These are phyloP conservation scores for Xylaria multiplex DNA, from an alignment of 2,329 filamentous ascomycete species.

Conservation along the genomic window DNA sequence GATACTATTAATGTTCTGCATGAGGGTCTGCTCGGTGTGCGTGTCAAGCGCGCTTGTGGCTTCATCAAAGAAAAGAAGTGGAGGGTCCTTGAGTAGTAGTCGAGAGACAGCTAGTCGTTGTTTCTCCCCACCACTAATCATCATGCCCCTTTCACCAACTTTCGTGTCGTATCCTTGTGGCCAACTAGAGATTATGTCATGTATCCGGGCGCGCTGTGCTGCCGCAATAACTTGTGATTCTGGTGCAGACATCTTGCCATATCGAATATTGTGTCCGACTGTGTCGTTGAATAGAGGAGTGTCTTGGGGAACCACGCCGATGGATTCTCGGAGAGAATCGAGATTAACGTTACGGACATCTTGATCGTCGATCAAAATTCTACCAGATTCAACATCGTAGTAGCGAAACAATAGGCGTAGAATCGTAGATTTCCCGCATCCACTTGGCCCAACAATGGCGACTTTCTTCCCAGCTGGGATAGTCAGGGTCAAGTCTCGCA, in stretches of 20 bases:
- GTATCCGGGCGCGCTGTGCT: conserved; percentile 83
- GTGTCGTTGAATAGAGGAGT: conserved; percentile 98
- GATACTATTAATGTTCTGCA: conserved; percentile 93
- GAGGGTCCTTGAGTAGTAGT: conserved; percentile 87
- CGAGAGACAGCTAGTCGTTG: conserved; percentile 87
- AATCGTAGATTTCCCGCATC: conserved; percentile 95
- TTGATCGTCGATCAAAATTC: conserved; percentile 91
- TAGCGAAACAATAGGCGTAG: conserved; percentile 91
- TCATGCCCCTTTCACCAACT: conserved; percentile 93
- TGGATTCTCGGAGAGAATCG: conserved; percentile 83
- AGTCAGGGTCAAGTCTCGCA: conserved; percentile 84
- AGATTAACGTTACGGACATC: conserved; percentile 86
- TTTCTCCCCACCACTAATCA: conserved; percentile 96
- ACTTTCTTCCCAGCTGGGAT: conserved; percentile 97
- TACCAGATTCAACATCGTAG: conserved; percentile 87
- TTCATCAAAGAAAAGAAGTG: conserved; percentile 93
- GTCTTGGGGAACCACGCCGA: conserved; percentile 96
- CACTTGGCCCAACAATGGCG: conserved; percentile 92
- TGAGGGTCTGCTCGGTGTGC: conserved; percentile 88
- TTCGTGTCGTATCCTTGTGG: conserved; percentile 90
- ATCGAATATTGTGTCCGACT: conserved; percentile 94
- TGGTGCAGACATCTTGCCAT: conserved; percentile 82
- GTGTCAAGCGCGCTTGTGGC: conserved; percentile 93
- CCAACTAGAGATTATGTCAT: conserved; percentile 81
- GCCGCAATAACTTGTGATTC: conserved; percentile 78